A percentile compares a stretch with the other conserved stretches of the same genome.
These are phyloP conservation scores for Xylaria flabelliformis DNA, from an alignment of 495 filamentous ascomycete species.

Conservation along the genomic window DNA sequence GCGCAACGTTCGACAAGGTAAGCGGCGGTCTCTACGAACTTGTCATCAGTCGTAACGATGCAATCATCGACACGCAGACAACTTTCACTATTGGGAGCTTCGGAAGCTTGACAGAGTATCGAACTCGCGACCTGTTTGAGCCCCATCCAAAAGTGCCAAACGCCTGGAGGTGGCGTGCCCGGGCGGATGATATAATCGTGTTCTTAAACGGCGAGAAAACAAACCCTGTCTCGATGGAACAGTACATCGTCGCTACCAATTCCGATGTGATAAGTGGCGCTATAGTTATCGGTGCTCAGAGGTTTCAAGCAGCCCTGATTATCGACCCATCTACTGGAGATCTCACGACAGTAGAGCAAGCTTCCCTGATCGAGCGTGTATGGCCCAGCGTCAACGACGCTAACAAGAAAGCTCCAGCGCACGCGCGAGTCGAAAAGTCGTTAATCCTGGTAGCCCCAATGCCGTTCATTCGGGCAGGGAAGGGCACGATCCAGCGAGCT, in stretches of 20 bases:
- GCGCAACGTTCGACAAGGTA: constrained; percentile 40
- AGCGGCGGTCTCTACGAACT: constrained; percentile 51
- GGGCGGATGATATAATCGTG: constrained; percentile 62
- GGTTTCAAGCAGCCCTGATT: constrained; percentile 52
- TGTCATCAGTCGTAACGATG: constrained; percentile 42
- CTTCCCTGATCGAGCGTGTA: constrained; percentile 40
- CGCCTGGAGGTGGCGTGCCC: constrained; percentile 51
- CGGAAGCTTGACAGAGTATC: constrained; percentile 47
- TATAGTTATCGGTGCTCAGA: constrained; percentile 49
- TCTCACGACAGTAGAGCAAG: constrained; percentile 37
- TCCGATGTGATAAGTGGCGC: constrained; percentile 43
- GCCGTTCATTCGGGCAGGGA: constrained; percentile 50
- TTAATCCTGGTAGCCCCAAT: constrained; percentile 50
- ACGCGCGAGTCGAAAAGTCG: constrained; percentile 52
- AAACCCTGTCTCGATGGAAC: constrained; percentile 58
- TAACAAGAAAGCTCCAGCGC: constrained; percentile 47
- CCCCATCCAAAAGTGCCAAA: constrained; percentile 49
- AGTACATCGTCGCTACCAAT: constrained; percentile 41
- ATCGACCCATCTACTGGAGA: constrained; percentile 43
- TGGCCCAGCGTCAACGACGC: constrained; percentile 59
- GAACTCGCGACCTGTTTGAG: constrained; percentile 55
- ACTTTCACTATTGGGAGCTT: constrained; percentile 45
- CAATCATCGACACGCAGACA: constrained; percentile 38
- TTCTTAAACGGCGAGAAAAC: constrained; percentile 63
- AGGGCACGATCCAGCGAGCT: constrained; percentile 53